Evolutionary conservation across 106 monocot genomes (phyloP), one percentile per base, ranked within the genome.

Genomic region (Triglochin maritima): DNA sequence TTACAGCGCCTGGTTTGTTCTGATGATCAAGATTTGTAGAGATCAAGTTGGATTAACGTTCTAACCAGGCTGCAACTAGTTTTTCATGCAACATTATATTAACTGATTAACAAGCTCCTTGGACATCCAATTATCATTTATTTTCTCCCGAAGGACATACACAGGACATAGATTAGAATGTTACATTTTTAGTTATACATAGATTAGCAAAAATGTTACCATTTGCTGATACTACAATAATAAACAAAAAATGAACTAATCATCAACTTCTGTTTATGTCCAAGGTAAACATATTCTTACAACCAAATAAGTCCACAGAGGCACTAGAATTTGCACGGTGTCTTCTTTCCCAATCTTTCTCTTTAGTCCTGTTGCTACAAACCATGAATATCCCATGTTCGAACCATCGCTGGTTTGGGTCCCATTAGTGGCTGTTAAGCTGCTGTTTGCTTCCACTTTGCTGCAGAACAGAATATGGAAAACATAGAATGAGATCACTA

Each of bases 401-500:
- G 7, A 47, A 5, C n/a, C 72, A 50, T 62, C 59, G 44, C 49
- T 11, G 51, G 44, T 60, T 41, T 61, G 51, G 47, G 71, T 50
- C 16, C 49, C 17, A 17, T 70, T 46, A 47, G 46, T 46, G 7
- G 44, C 43, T 46, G 45, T 44, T 6, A 14, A 13, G 53, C 4
- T 68, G 56, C 43, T 56, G 68, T 43, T 44, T 41, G 42, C 42
- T 44, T 52, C 53, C 50, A 41, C 51, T 43, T 66, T 50, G 29
- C 66, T 66, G 53, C 9, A 15, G 13, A 5, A 65, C 0, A 6
- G n/a, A 50, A 48, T 4, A 49, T 16, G 15, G 51, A 3, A 4
- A 51, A 53, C 9, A 11, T 17, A 49, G n/a, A 15, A 60, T 17
- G 43, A 44, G 41, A 29, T 6, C 4, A 16, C 29, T 29, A 29